Evolutionary conservation across 1,284 basidiomycete species (phyloP).

Genomic region (Fomitopsis betulina): DNA sequence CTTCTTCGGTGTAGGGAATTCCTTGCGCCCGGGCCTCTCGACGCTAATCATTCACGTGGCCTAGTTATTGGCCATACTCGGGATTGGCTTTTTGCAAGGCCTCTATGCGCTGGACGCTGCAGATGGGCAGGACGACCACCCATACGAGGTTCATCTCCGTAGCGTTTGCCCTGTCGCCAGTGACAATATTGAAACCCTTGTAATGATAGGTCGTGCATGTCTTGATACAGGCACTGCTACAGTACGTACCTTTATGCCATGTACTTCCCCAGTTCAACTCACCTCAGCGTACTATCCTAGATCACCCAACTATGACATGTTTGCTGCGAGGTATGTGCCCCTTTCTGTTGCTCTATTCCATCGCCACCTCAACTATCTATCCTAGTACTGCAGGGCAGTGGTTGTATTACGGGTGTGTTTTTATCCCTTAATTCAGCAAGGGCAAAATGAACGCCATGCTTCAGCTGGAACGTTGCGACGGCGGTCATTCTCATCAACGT

Average conservation of each 20-base stretch:
- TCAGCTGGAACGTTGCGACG: constrained; percentile 81
- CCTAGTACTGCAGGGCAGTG: constrained; percentile 65
- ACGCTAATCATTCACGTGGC: background rate
- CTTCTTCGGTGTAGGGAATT: constrained; percentile 72
- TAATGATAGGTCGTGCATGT: constrained; percentile 59
- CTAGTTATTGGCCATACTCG: constrained; percentile 76
- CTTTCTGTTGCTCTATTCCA: background rate
- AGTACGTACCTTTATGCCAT: constrained; percentile 41
- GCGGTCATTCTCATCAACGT: constrained; percentile 91
- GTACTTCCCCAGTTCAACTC: background rate
- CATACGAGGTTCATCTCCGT: constrained; percentile 34
- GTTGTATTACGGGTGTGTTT: constrained; percentile 77
- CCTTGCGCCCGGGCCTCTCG: constrained; percentile 2
- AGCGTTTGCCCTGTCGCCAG: background rate
- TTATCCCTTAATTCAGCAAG: background rate
- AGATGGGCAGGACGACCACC: constrained; percentile 69
- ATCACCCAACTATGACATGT: constrained; percentile 77
- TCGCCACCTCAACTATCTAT: background rate
- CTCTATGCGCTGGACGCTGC: constrained; percentile 89
- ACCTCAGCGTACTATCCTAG: constrained; percentile 31
- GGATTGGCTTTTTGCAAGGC: constrained; percentile 81
- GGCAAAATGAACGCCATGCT: constrained; percentile 3
- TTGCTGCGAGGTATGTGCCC: constrained; percentile 41
- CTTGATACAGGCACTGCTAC: constrained; percentile 78
- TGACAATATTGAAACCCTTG: background rate